A percentile compares a stretch with the other conserved stretches of the same genome.
Conservation (phyloP, 148 eudicot species). For the Bassia scoparia region DNA sequence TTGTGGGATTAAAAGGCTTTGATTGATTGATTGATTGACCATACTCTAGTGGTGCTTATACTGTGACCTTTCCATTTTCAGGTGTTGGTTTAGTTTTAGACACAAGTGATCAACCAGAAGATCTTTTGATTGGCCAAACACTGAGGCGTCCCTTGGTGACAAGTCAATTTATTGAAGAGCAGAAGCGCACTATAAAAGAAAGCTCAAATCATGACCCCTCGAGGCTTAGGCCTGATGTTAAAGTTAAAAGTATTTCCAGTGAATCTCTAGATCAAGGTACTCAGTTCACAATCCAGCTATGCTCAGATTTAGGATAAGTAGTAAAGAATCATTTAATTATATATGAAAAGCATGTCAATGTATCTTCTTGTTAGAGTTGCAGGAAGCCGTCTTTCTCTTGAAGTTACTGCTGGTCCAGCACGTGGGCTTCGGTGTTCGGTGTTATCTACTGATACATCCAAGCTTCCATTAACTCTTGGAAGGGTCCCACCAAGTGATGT, state of each 20-base stretch:
- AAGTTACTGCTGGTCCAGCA: constrained; percentile 84
- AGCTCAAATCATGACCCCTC: constrained; percentile 34
- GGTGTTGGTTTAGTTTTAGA: constrained; percentile 65
- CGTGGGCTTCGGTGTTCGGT: constrained; percentile 54
- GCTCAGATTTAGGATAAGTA: background rate
- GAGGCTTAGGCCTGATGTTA: constrained; percentile 34
- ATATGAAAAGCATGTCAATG: constrained; percentile 54
- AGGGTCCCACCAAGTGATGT: constrained; percentile 83
- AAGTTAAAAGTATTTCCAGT: constrained; percentile 29
- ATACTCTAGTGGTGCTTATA: background rate
- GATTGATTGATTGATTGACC: too few relatives aligned
- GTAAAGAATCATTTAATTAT: constrained; percentile 19
- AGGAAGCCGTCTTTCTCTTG: constrained; percentile 82
- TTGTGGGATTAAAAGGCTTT: too few relatives aligned
- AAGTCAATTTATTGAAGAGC: constrained; percentile 39
- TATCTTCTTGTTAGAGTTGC: constrained; percentile 74
- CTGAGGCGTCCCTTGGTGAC: constrained; percentile 50
- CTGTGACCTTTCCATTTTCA: constrained; percentile 23
- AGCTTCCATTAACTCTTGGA: constrained; percentile 88
- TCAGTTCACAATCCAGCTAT: constrained; percentile 22
- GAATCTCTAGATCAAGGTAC: constrained; percentile 40
- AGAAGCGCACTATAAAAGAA: constrained; percentile 37
- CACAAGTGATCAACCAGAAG: constrained; percentile 52
- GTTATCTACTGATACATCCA: constrained; percentile 56
- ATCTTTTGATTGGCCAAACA: constrained; percentile 63